Percentiles rank a stretch among this genome's conserved stretches.
phyloP scores from a whole-genome alignment of 2,329 filamentous ascomycete genomes.

The Didymella pomorum region DNA sequence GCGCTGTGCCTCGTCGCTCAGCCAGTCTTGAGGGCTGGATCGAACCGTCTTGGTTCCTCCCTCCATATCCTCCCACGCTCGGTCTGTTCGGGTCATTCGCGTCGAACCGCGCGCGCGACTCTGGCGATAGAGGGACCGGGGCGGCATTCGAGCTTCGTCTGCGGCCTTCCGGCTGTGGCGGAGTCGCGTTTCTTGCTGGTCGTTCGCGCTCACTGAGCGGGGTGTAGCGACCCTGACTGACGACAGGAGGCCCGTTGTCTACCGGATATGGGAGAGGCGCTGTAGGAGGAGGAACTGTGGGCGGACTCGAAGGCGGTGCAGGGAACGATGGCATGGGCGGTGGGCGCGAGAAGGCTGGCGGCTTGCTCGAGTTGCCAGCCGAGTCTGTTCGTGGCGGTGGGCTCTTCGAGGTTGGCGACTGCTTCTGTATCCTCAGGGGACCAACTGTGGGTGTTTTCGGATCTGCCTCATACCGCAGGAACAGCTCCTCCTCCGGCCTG shows the following conservation, averaged over 20 bases:
- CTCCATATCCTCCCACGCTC: conserved; percentile 56
- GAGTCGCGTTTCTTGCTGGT: conserved; percentile 45
- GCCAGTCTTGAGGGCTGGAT: conserved; percentile 70
- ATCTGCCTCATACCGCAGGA: conserved; percentile 62
- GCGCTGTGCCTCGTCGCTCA: conserved; percentile 81
- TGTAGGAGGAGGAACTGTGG: conserved; percentile 53
- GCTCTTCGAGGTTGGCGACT: conserved; percentile 59
- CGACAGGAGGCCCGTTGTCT: conserved; percentile 49
- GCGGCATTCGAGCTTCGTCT: conserved; percentile 43
- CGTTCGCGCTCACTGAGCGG: conserved; percentile 50
- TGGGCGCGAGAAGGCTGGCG: conserved; percentile 48
- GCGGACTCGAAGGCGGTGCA: conserved; percentile 58
- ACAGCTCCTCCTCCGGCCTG: conserved; percentile 82
- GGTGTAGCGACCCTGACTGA: conserved; percentile 43
- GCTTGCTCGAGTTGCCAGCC: conserved; percentile 67
- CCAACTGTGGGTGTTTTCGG: conserved; percentile 80
- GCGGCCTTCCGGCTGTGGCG: conserved; percentile 38
- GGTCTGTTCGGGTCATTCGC: conserved; percentile 60
- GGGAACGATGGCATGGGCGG: conserved; percentile 71
- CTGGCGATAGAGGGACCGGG: conserved; percentile 40
- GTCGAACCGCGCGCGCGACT: conserved; percentile 54
- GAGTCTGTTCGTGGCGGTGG: conserved; percentile 65
- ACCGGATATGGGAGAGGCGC: conserved; percentile 57
- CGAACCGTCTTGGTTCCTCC: conserved; percentile 41
- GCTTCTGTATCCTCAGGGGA: conserved; percentile 85